These are phyloP conservation scores for Paecilomyces niveus DNA, from an alignment of 2,329 filamentous ascomycete genomes.

Conservation along the genomic window DNA sequence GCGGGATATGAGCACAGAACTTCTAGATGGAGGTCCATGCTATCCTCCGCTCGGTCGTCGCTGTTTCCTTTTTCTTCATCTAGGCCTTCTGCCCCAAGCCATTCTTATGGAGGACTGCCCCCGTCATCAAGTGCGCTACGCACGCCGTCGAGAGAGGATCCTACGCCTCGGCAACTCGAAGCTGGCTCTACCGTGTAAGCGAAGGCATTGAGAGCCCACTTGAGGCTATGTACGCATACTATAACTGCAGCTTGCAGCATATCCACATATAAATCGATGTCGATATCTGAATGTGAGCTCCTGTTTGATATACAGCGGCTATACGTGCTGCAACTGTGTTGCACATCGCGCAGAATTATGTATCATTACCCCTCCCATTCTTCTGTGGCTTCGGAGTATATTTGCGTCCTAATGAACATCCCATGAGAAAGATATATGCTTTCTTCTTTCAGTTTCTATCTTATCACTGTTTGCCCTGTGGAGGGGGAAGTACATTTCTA, in stretches of 20 bases:
- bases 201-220: not conserved
- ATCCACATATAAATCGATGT: not conserved
- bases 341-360: not conserved
- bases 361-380: not conserved
- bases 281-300: not conserved
- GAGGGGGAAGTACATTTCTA: not conserved
- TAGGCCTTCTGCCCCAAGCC: not conserved
- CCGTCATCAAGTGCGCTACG: not conserved
- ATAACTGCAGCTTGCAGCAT: not conserved
- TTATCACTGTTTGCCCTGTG: not conserved
- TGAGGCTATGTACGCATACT: conserved; percentile 4
- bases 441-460: not conserved
- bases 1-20: not conserved
- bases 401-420: not conserved
- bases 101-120: not conserved
- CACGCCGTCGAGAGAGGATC: conserved; percentile 1
- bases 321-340: not conserved
- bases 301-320: not conserved
- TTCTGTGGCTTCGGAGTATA: not conserved
- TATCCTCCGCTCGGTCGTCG: not conserved
- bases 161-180: conserved; percentile 15
- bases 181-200: conserved; percentile 7
- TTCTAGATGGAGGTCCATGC: not conserved
- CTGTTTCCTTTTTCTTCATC: not conserved
- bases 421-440: not conserved